Evolutionary conservation across 2,329 filamentous ascomycete species (phyloP), one percentile per base, ranked within the genome.

Genomic region (Verticillium tricorpus): DNA sequence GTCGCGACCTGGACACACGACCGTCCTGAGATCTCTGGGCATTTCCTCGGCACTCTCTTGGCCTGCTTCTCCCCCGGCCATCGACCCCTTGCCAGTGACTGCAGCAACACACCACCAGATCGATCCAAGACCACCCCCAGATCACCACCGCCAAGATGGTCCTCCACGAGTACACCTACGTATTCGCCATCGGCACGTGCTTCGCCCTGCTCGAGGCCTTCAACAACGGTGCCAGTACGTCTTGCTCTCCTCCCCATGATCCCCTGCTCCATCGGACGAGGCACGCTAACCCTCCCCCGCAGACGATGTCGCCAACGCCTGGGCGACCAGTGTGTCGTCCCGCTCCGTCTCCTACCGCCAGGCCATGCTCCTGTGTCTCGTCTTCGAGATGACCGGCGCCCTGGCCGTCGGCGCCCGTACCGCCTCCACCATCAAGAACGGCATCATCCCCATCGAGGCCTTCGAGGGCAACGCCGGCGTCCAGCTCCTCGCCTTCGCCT

Each of bases 291-390:
- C 3, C 58, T n/a, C 56, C n/a, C 31, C 9, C 32, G 12, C 63
- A 89, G 87, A 93, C 76, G 91, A 93, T 89, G 90, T 94, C 62
- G 90, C 91, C 71, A 94, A 94, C 77, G 80, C 90, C 58, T 93
- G 89, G 88, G 90, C 90, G 8, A 93, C 91, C 68, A 89, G 85
- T 56, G 90, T 93, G 63, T 93, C 90, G 22, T 93, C 90, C n/a
- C 80, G 90, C 60, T 93, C 90, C 67, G 81, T 92, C 70, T 80
- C 87, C 2, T 90, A 91, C 77, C 76, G 85, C 67, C 86, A 89
- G 76, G 89, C 87, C 66, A 89, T 89, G 86, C 68, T 88, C 37
- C 77, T 89, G 57, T 85, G 86, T 57, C 82, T 84, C 56, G 74
- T 90, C 65, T 90, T 90, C 74, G 89, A 91, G 73, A 80, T 90